Percentiles rank a stretch among this genome's conserved stretches.
Evolutionary conservation across 2,329 filamentous ascomycete genomes (phyloP).

Genomic region (Colletotrichum paranaense): DNA sequence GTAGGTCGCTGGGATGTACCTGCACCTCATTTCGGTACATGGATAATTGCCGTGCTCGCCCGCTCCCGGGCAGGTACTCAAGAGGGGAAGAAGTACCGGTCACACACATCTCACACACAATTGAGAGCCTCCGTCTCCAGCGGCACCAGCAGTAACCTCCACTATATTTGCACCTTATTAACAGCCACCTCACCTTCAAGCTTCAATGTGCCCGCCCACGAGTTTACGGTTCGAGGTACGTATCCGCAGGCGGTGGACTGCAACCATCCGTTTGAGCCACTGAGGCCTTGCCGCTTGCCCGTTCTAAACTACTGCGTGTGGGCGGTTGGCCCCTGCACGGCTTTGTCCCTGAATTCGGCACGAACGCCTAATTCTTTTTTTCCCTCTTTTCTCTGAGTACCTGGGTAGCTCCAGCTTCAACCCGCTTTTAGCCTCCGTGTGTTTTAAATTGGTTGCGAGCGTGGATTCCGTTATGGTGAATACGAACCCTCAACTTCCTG

Average conservation of each 20-base stretch:
- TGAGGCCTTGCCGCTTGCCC: conserved; percentile 22
- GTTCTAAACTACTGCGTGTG: not conserved
- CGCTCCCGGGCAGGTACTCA: conserved; percentile 10
- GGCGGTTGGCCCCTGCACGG: conserved; percentile 21
- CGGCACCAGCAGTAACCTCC: not conserved
- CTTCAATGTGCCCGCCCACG: conserved; percentile 2
- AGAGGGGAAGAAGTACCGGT: conserved; percentile 21
- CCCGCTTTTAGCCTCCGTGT: not conserved
- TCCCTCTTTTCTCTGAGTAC: not conserved
- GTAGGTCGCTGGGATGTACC: conserved; percentile 32
- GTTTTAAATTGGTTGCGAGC: not conserved
- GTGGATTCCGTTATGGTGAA: not conserved
- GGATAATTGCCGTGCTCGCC: not conserved
- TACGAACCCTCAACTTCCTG: not conserved
- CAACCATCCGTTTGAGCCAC: conserved; percentile 21
- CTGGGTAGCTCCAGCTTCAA: not conserved
- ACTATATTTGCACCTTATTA: not conserved
- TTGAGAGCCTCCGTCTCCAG: not conserved
- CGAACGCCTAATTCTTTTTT: conserved; percentile 18
- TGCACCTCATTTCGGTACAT: not conserved
- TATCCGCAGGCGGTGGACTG: conserved; percentile 30
- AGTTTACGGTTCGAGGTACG: conserved; percentile 30
- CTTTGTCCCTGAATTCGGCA: conserved; percentile 28
- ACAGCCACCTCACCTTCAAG: not conserved
- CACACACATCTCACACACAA: not conserved